Conservation (phyloP, 768 basidiomycete species). For the Phylloporus sp. region DNA sequence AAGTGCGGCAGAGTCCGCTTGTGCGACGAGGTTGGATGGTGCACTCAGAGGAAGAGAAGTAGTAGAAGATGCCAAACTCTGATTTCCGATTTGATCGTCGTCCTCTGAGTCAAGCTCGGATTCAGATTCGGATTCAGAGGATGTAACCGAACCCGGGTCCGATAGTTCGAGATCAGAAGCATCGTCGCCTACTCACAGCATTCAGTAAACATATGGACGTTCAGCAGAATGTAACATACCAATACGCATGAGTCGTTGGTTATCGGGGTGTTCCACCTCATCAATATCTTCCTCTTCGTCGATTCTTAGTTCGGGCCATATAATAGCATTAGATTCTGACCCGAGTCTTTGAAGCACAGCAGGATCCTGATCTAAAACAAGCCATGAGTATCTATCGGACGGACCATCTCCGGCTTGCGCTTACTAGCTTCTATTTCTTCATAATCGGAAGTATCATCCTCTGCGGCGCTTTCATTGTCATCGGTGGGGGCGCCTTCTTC, state of each 20-base stretch:
- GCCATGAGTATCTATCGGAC: slow-evolving; percentile 1
- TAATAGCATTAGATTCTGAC: slow-evolving; percentile 66
- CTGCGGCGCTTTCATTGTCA: slow-evolving; percentile 28
- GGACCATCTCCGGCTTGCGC: slow-evolving; percentile 18
- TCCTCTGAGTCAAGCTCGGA: slow-evolving; percentile 39
- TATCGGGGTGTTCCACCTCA: slow-evolving; percentile 59
- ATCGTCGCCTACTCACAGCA: slow-evolving; percentile 45
- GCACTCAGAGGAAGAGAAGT: slow-evolving; percentile 42
- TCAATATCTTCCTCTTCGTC: slow-evolving; percentile 63
- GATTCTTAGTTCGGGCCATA: slow-evolving; percentile 70
- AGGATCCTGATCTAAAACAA: slow-evolving; percentile 44
- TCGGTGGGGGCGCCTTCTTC: slow-evolving; percentile 36
- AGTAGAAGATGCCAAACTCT: slow-evolving; percentile 42
- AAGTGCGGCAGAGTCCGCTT: slow-evolving; percentile 44
- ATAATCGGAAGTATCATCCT: slow-evolving; percentile 52
- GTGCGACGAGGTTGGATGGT: slow-evolving; percentile 36
- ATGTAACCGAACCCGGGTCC: slow-evolving; percentile 56
- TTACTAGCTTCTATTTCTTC: slow-evolving; percentile 66
- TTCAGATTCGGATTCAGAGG: slow-evolving; percentile 43
- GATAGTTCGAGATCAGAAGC: slow-evolving; percentile 59
- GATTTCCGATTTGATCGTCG: slow-evolving; percentile 37
- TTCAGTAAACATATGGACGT: neutral
- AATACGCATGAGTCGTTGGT: slow-evolving; percentile 71
- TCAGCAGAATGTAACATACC: slow-evolving; percentile 38
- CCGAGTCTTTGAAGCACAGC: slow-evolving; percentile 51